Percentiles rank a stretch among this genome's conserved stretches.
Conservation (phyloP, 768 basidiomycete genomes). For the Fibroporia radiculosa region DNA sequence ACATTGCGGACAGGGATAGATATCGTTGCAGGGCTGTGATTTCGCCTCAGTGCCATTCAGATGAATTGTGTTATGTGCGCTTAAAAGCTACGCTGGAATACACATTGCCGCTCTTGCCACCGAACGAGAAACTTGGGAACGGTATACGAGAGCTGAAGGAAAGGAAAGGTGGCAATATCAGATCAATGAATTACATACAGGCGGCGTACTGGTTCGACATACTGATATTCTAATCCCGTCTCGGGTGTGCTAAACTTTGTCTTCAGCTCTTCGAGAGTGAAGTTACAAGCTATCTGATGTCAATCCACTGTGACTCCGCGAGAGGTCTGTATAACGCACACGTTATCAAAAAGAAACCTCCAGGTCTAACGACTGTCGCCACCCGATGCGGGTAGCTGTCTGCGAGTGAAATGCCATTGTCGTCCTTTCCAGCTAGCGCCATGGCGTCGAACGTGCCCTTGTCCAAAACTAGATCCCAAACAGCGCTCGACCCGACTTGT, state of each 20-base stretch:
- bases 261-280: constrained; percentile 70
- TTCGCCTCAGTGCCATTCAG: background rate
- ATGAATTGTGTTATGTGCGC: constrained; percentile 2
- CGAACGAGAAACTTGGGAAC: constrained; percentile 68
- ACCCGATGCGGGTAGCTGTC: constrained; percentile 55
- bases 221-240: constrained; percentile 61
- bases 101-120: constrained; percentile 66
- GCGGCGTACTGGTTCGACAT: constrained; percentile 7
- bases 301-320: background rate
- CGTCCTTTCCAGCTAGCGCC: constrained; percentile 57
- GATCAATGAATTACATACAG: no score
- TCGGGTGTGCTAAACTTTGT: constrained; percentile 39
- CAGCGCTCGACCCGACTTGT: constrained; percentile 8
- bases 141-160: constrained; percentile 56
- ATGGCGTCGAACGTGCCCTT: constrained; percentile 91
- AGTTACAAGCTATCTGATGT: constrained; percentile 53
- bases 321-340: constrained; percentile 40
- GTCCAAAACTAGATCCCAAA: constrained; percentile 74
- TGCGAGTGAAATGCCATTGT: constrained; percentile 42
- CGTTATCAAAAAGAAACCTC: constrained; percentile 70
- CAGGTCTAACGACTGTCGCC: constrained; percentile 48
- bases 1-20: constrained; percentile 61
- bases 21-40: constrained; percentile 31
- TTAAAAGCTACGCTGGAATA: constrained; percentile 71
- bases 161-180: background rate